Evolutionary conservation across 2,329 filamentous ascomycete genomes (phyloP).

Genomic region (Venturia nashicola): DNA sequence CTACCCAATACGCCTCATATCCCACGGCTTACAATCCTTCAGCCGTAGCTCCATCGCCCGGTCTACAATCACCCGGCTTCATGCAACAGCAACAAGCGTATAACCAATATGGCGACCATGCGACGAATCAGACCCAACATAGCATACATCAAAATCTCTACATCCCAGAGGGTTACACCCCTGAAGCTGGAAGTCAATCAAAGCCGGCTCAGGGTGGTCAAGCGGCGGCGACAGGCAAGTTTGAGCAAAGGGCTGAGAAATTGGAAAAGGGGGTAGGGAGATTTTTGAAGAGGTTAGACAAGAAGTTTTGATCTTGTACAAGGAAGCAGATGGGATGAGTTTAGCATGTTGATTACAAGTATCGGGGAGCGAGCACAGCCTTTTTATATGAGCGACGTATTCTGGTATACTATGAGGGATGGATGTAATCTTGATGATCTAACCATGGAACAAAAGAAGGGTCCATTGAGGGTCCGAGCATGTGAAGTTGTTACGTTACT

Average conservation of each 20-base stretch:
- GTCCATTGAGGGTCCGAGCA: too few species aligned
- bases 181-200: constrained; percentile 1
- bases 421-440: not conserved
- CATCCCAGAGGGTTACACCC: constrained; percentile 38
- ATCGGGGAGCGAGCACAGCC: not conserved
- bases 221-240: constrained; percentile 30
- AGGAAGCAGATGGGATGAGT: not conserved
- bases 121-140: not conserved
- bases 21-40: constrained; percentile 2
- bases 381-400: not conserved
- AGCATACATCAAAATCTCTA: constrained; percentile 58
- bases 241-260: constrained; percentile 54
- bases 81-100: constrained; percentile 7
- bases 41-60: constrained; percentile 6
- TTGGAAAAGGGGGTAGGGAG: constrained; percentile 59
- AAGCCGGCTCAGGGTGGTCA: constrained; percentile 13
- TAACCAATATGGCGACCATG: not conserved
- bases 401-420: not conserved
- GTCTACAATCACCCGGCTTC: constrained; percentile 10
- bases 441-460: too few species aligned
- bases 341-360: not conserved
- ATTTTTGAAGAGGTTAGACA: constrained; percentile 68
- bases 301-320: constrained; percentile 41
- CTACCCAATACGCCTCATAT: constrained; percentile 1
- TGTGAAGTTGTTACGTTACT: too few species aligned